Base-by-base conservation (phyloP, 106 monocot genomes). In the Posidonia australis region DNA sequence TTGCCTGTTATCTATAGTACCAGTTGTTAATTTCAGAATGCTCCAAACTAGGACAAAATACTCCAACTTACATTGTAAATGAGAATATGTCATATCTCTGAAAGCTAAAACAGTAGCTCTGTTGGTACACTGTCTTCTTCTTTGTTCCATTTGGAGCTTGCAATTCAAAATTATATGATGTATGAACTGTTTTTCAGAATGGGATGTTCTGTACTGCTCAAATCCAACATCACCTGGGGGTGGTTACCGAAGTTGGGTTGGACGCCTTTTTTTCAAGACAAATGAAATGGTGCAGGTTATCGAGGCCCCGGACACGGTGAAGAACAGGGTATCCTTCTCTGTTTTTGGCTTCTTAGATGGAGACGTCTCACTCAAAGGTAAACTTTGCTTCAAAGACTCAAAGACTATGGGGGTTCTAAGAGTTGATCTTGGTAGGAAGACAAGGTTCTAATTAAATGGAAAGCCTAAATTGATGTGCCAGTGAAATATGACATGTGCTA, bases 201-300 rank as follows among this genome's bases (percentile, higher is more conserved):
- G 96, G 96, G 87, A 98, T 62, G 96, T 90, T 17, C 25, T 77
- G 43, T 98, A 98, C 55, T 98, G 90, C 77, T 98, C 96, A 23
- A 65, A 66, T n/a, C 96, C 96, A 27, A 98, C 90, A 57, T 98
- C 90, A 20, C 96, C 96, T 30, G 96, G 96, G 65, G 96, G 96
- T 31, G 84, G 82, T 10, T 98, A 90, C 65, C 66, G 96, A 24
- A 98, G 89, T 30, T 49, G 82, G 17, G 31, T 90, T 12, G 96
- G 96, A 2, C 90, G 96, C 60, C 80, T 98, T 27, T 23, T 98
- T 31, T 90, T 98, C 54, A 90, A 85, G 52, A 78, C 96, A 54
- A 85, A 98, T 54, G 90, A 98, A 48, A 98, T 98, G 96, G 62
- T 90, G 65, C 96, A 98, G 76, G 73, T 68, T 26, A 80, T 98